Conservation (phyloP, 208 protist genomes). For the Phytomonas francai region DNA sequence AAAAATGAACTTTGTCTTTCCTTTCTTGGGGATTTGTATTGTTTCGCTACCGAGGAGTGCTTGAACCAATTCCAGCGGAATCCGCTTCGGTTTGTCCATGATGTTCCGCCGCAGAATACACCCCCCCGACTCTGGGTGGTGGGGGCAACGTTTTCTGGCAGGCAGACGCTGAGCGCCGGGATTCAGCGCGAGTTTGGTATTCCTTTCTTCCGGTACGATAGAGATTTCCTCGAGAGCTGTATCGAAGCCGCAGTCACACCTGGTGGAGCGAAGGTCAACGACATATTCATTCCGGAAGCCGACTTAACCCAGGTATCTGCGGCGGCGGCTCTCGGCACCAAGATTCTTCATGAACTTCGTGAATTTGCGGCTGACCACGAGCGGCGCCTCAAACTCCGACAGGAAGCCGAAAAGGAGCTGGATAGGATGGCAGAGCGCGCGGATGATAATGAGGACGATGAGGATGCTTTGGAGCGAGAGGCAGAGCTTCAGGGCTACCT, state of each 20-base stretch:
- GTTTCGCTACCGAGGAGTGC: constrained; percentile 63
- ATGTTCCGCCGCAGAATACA: constrained; percentile 28
- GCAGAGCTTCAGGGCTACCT: constrained; percentile 50
- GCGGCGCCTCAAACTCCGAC: neutral
- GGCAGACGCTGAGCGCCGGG: constrained; percentile 53
- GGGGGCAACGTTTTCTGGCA: constrained; percentile 52
- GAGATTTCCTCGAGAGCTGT: constrained; percentile 65
- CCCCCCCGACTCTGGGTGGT: constrained; percentile 82
- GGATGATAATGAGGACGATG: constrained; percentile 41
- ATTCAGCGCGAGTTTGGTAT: constrained; percentile 52
- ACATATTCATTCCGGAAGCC: constrained; percentile 43
- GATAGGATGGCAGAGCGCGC: constrained; percentile 26
- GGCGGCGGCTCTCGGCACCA: constrained; percentile 19
- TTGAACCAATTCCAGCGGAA: constrained; percentile 48
- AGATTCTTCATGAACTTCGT: constrained; percentile 48
- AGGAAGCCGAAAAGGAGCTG: constrained; percentile 43
- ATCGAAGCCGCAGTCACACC: constrained; percentile 50
- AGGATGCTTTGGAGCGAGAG: constrained; percentile 67
- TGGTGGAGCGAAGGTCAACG: constrained; percentile 41
- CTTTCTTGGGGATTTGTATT: constrained; percentile 59
- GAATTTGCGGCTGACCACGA: constrained; percentile 22
- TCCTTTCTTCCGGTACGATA: constrained; percentile 60
- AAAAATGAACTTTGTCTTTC: constrained; percentile 42
- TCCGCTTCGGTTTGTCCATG: constrained; percentile 53
- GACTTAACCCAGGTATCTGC: neutral